Conservation (phyloP, 108 stramenopile genomes). For the Schizochytrium sp. region DNA sequence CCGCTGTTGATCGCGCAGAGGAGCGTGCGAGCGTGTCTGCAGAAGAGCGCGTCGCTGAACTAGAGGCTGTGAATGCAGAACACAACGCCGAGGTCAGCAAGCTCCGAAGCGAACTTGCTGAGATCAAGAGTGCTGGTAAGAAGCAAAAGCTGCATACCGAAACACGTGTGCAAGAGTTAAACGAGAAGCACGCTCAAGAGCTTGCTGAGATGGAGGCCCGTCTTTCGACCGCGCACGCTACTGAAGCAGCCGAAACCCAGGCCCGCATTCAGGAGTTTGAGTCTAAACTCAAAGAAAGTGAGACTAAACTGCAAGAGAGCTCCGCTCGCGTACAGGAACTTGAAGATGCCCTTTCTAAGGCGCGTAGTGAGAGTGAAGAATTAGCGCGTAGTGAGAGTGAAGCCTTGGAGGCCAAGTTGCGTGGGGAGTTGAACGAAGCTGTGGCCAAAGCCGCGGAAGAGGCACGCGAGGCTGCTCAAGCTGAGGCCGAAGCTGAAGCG, state of each 20-base stretch:
- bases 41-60: background rate
- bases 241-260: background rate
- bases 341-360: background rate
- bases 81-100: background rate
- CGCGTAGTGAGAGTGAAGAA: background rate
- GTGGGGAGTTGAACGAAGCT: background rate
- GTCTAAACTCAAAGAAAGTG: background rate
- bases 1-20: background rate
- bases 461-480: conserved; percentile 4
- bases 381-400: background rate
- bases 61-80: background rate
- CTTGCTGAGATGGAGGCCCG: background rate
- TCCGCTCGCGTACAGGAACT: background rate
- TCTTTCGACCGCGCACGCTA: background rate
- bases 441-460: background rate
- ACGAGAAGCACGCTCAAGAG: background rate
- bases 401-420: background rate
- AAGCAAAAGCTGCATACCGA: background rate
- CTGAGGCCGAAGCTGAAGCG: conserved; percentile 22
- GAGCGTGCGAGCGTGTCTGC: background rate
- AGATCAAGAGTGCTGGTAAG: conserved; percentile 9
- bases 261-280: background rate
- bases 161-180: background rate
- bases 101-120: background rate
- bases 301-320: background rate